A percentile compares a stretch with the other conserved stretches of the same genome.
phyloP scores from a whole-genome alignment of 202 grass and related monocot species.

The Setaria italica region DNA sequence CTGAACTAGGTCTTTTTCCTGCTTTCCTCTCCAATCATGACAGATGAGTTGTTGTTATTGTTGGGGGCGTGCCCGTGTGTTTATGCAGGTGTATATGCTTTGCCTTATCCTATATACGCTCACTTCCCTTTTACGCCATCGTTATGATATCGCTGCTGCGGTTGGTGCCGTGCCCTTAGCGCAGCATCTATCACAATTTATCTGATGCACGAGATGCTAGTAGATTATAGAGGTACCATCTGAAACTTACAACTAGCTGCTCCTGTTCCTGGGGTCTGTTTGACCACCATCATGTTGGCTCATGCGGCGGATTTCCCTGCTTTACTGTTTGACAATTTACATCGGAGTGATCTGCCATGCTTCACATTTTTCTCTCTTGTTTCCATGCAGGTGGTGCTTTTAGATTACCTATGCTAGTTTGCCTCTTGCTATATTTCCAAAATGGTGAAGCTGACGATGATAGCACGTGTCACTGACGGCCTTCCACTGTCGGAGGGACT shows the following conservation, averaged over 20 bases:
- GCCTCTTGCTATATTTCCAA: slow-evolving; percentile 23
- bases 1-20: neutral
- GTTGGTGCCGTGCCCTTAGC: neutral
- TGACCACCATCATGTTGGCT: neutral
- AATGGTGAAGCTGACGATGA: slow-evolving; percentile 98
- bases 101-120: neutral
- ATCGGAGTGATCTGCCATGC: neutral
- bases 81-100: neutral
- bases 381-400: slow-evolving; percentile 50
- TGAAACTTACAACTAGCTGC: neutral
- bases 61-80: neutral
- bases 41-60: neutral
- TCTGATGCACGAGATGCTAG: neutral
- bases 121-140: neutral
- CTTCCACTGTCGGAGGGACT: slow-evolving; percentile 90
- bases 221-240: neutral
- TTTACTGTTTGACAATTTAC: neutral
- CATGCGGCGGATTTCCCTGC: neutral
- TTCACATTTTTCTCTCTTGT: neutral
- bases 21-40: neutral
- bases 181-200: neutral
- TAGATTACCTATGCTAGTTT: slow-evolving; percentile 41
- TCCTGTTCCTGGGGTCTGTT: neutral
- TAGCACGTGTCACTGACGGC: slow-evolving; percentile 90
- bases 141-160: no score